phyloP scores from a whole-genome alignment of 805 yeast genomes.

The Sungouiella blattae region DNA sequence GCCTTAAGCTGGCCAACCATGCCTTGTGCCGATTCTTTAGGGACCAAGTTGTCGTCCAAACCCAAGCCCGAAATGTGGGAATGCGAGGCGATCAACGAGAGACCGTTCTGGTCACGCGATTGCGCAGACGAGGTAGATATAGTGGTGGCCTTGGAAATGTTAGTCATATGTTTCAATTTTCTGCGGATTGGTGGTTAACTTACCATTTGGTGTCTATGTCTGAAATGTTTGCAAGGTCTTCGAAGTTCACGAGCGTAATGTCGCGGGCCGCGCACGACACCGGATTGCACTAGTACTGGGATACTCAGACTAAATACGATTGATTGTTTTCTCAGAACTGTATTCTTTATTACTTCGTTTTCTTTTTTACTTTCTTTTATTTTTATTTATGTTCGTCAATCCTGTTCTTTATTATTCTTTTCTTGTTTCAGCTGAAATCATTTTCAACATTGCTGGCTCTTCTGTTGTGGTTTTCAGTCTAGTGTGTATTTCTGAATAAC shows the following conservation, averaged over 20 bases:
- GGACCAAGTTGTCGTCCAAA: conserved; percentile 85
- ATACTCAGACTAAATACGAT: no score
- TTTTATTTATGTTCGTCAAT: no score
- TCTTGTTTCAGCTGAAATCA: no score
- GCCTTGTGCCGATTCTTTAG: conserved; percentile 78
- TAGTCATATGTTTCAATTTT: conserved; percentile 5
- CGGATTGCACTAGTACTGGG: no score
- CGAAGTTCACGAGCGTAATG: conserved; percentile 1
- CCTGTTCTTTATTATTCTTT: no score
- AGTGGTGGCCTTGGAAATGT: conserved; percentile 11
- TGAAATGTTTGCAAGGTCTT: conserved; percentile 1
- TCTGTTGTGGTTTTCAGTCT: no score
- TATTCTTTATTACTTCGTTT: no score
- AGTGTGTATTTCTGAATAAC: no score
- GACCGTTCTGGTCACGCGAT: conserved; percentile 35
- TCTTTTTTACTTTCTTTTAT: background rate
- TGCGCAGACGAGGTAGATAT: conserved; percentile 19
- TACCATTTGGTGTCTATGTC: no score
- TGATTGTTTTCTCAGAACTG: no score
- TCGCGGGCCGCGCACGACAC: conserved; percentile 5
- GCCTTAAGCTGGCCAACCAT: conserved; percentile 98
- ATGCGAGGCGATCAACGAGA: conserved; percentile 92
- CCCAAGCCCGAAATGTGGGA: conserved; percentile 97
- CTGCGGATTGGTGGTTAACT: background rate
- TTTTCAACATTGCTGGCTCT: no score